These are phyloP conservation scores for Suhomyces choctaworum DNA, from an alignment of 1,139 yeast species.

Conservation along the genomic window DNA sequence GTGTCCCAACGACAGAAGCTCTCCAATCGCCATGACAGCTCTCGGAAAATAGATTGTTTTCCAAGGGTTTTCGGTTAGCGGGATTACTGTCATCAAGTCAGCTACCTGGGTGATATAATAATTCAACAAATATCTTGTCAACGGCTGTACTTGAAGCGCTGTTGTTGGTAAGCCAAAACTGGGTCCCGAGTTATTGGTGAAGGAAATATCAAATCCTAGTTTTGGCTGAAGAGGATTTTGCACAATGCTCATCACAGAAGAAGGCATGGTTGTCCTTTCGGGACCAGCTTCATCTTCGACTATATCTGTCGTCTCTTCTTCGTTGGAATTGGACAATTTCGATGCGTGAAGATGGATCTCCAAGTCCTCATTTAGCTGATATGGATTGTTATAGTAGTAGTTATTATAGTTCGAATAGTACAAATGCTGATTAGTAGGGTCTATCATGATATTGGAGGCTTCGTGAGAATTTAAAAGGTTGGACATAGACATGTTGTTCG, in stretches of 20 bases:
- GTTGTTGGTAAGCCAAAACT: conserved; percentile 54
- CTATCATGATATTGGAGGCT: conserved; percentile 21
- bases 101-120: conserved; percentile 81
- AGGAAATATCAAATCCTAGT: conserved; percentile 39
- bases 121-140: conserved; percentile 66
- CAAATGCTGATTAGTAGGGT: conserved; percentile 41
- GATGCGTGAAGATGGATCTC: conserved; percentile 50
- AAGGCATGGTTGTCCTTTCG: conserved; percentile 42
- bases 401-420: conserved; percentile 45
- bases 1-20: conserved; percentile 68
- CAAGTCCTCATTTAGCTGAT: conserved; percentile 41
- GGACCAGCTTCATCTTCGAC: conserved; percentile 39
- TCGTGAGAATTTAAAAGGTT: conserved; percentile 25
- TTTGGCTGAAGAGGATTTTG: conserved; percentile 48
- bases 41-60: conserved; percentile 79
- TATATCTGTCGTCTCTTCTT: conserved; percentile 36
- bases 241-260: conserved; percentile 49
- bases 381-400: conserved; percentile 46
- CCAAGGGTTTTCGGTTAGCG: conserved; percentile 85
- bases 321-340: conserved; percentile 20
- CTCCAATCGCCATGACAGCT: conserved; percentile 80
- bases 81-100: conserved; percentile 84
- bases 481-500: conserved; percentile 22
- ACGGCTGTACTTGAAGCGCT: conserved; percentile 63
- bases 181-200: conserved; percentile 25